These are phyloP conservation scores for Starmerella etchellsii DNA, from an alignment of 805 yeast genomes.

Conservation along the genomic window DNA sequence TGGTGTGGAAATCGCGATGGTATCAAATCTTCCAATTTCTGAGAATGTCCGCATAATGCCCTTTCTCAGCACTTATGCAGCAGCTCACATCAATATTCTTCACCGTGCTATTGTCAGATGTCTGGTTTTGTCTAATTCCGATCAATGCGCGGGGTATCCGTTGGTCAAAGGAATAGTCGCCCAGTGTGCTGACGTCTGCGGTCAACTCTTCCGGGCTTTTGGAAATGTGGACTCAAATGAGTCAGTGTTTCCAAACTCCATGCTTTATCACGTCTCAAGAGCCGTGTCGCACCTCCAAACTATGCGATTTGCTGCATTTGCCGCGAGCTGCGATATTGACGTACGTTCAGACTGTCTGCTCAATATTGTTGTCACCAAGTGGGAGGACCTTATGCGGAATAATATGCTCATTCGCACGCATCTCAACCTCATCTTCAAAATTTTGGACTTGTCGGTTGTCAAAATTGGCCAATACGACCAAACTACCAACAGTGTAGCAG, in stretches of 20 bases:
- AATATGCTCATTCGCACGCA: slow-evolving; percentile 35
- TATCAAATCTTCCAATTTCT: not conserved
- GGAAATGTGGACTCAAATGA: slow-evolving; percentile 5
- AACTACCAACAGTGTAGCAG: slow-evolving; percentile 11
- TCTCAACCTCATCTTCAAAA: slow-evolving; percentile 35
- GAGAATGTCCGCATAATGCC: slow-evolving; percentile 9
- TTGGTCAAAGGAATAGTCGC: slow-evolving; percentile 2
- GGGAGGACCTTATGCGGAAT: slow-evolving; percentile 25
- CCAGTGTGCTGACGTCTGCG: slow-evolving; percentile 8
- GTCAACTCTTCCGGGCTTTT: slow-evolving; percentile 13
- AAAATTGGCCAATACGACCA: slow-evolving; percentile 15
- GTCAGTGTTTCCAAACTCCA: slow-evolving; percentile 10
- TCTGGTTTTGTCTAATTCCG: slow-evolving; percentile 2
- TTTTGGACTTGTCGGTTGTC: slow-evolving; percentile 9
- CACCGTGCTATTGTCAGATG: slow-evolving; percentile 7
- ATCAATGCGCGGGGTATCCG: not conserved
- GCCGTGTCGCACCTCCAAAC: slow-evolving; percentile 13
- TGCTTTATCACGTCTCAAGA: slow-evolving; percentile 13
- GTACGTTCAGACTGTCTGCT: slow-evolving; percentile 22
- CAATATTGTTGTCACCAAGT: slow-evolving; percentile 19
- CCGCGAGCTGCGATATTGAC: slow-evolving; percentile 19
- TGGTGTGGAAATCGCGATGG: not conserved
- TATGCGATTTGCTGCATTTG: slow-evolving; percentile 18
- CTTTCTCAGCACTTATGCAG: slow-evolving; percentile 4
- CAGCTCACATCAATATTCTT: slow-evolving; percentile 7